Evolutionary conservation across 2,329 filamentous ascomycete species (phyloP).

Genomic region (Colletotrichum cereale): DNA sequence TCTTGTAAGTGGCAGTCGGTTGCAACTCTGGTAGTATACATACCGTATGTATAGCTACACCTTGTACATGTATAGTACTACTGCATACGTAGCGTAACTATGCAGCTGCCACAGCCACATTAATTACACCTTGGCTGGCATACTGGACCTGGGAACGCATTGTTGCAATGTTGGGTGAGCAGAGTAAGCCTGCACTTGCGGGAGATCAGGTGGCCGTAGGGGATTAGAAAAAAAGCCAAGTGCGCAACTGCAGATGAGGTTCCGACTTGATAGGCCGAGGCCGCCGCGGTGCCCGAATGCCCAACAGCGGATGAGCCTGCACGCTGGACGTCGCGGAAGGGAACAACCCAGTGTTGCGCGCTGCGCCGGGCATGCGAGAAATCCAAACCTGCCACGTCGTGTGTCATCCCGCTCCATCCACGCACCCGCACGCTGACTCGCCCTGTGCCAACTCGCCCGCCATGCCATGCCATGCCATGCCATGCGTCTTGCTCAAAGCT

Average conservation of each 20-base stretch:
- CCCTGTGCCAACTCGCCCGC: constrained; percentile 16
- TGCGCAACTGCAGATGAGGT: constrained; percentile 11
- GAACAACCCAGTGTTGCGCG: constrained; percentile 32
- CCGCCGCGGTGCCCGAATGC: constrained; percentile 21
- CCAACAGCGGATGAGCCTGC: constrained; percentile 32
- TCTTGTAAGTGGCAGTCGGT: constrained; percentile 3
- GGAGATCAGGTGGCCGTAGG: constrained; percentile 21
- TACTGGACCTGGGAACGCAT: background rate
- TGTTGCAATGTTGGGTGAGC: background rate
- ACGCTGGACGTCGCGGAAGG: constrained; percentile 16
- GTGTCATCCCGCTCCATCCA: constrained; percentile 40
- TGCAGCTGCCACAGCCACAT: background rate
- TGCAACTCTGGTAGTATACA: background rate
- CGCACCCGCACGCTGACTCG: constrained; percentile 40
- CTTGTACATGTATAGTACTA: background rate
- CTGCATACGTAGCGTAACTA: background rate
- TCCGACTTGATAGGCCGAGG: constrained; percentile 30
- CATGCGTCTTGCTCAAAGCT: constrained; percentile 15
- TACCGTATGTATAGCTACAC: background rate
- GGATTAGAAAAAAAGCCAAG: constrained; percentile 3
- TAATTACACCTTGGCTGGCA: no score
- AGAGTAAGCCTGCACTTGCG: background rate
- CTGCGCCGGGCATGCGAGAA: constrained; percentile 20
- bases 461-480: constrained; percentile 1
- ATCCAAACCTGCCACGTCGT: constrained; percentile 39